These are phyloP conservation scores for Candida ponderosae DNA, from an alignment of 805 yeast species.

Conservation along the genomic window DNA sequence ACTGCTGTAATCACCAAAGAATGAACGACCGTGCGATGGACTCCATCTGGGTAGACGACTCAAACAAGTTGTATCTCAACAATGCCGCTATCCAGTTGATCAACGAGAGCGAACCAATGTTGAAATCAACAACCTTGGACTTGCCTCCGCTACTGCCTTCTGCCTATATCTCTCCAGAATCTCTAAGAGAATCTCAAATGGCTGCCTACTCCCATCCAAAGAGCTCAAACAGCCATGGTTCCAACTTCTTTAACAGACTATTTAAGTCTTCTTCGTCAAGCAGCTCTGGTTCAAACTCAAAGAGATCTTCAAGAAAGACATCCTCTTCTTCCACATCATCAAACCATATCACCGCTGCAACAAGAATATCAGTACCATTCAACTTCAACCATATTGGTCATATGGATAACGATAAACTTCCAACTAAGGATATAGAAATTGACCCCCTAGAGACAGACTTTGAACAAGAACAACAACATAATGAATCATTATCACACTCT, in stretches of 20 bases:
- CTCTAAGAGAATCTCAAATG: background rate
- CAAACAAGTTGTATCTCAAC: background rate
- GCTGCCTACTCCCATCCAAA: too few species aligned
- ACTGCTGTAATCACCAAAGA: too few species aligned
- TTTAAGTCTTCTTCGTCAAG: background rate
- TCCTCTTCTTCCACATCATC: too few species aligned
- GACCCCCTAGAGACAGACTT: background rate
- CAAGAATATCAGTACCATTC: conserved; percentile 29
- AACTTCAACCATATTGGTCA: conserved; percentile 33
- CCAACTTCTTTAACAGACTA: background rate
- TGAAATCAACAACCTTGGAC: background rate
- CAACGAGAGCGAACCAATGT: background rate
- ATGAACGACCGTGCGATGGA: background rate
- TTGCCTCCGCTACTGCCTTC: background rate
- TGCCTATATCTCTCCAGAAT: background rate
- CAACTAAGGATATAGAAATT: background rate
- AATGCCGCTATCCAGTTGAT: background rate
- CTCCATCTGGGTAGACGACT: background rate
- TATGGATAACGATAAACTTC: conserved; percentile 20
- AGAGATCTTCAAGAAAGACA: background rate
- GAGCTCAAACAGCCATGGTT: too few species aligned
- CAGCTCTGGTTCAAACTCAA: background rate
- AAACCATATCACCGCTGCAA: too few species aligned
- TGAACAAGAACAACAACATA: background rate
- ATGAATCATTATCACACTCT: background rate